A percentile compares a stretch with the other conserved stretches of the same genome.
phyloP scores from a whole-genome alignment of 805 yeast genomes.

The Ogataea sp. region DNA sequence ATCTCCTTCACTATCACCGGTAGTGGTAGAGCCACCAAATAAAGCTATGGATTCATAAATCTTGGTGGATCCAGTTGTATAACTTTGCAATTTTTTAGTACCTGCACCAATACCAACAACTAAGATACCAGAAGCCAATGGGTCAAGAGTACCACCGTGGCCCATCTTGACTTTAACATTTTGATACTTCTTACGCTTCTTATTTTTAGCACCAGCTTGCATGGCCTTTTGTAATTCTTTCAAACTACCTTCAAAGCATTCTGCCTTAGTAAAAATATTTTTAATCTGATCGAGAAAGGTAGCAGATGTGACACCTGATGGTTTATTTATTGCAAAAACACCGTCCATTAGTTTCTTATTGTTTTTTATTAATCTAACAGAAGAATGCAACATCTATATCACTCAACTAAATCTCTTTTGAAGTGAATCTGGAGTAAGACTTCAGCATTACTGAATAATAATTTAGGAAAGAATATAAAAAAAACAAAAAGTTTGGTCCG shows the following conservation, averaged over 20 bases:
- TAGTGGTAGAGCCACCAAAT: slow-evolving; percentile 85
- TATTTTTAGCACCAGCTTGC: slow-evolving; percentile 32
- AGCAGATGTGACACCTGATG: slow-evolving; percentile 76
- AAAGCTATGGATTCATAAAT: slow-evolving; percentile 78
- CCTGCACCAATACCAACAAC: slow-evolving; percentile 92
- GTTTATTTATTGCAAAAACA: slow-evolving; percentile 85
- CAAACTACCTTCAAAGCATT: slow-evolving; percentile 47
- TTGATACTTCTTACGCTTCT: slow-evolving; percentile 43
- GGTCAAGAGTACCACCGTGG: slow-evolving; percentile 97
- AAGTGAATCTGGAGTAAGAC: too few species aligned
- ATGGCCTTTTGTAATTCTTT: slow-evolving; percentile 40
- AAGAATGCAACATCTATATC: too few species aligned
- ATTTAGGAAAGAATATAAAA: too few species aligned
- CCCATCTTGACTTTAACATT: slow-evolving; percentile 78
- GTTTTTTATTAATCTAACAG: too few species aligned
- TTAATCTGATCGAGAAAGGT: slow-evolving; percentile 64
- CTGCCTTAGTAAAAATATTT: slow-evolving; percentile 48
- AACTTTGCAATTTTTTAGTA: slow-evolving; percentile 70
- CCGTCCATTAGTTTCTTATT: too few species aligned
- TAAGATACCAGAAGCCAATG: slow-evolving; percentile 88
- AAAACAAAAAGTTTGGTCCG: too few species aligned
- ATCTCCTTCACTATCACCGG: slow-evolving; percentile 91
- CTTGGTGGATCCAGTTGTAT: slow-evolving; percentile 67
- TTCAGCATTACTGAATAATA: too few species aligned
- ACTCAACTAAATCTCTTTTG: neutral